A percentile compares a stretch with the other conserved stretches of the same genome.
Evolutionary conservation across 23 red algal genomes (phyloP).

Genomic region (Pyropia yezoensis): DNA sequence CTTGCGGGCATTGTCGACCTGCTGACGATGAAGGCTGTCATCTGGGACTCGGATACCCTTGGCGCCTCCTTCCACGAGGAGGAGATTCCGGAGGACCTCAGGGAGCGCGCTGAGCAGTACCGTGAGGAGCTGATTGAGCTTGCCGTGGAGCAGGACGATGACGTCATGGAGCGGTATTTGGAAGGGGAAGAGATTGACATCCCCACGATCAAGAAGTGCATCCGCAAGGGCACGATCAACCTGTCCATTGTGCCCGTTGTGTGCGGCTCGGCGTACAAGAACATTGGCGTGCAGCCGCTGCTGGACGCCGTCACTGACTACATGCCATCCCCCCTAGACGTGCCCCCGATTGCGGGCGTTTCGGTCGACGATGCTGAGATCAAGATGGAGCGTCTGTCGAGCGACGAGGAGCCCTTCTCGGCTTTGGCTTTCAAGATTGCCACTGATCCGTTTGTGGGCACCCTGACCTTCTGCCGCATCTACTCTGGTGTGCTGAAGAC

Average conservation of each 20-base stretch:
- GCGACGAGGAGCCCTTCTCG: slow-evolving; percentile 87
- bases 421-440: slow-evolving; percentile 98
- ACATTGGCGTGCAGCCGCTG: slow-evolving; percentile 98
- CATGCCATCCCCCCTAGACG: slow-evolving; percentile 88
- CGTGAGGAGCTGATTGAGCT: slow-evolving; percentile 86
- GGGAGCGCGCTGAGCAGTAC: slow-evolving; percentile 68
- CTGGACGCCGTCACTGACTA: slow-evolving; percentile 93
- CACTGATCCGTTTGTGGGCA: slow-evolving; percentile 95
- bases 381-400: slow-evolving; percentile 56
- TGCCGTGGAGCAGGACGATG: slow-evolving; percentile 90
- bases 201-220: slow-evolving; percentile 40
- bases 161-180: slow-evolving; percentile 73
- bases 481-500: slow-evolving; percentile 88
- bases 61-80: slow-evolving; percentile 79
- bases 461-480: slow-evolving; percentile 83
- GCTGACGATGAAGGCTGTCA: slow-evolving; percentile 87
- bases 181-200: slow-evolving; percentile 69
- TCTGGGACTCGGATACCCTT: slow-evolving; percentile 86
- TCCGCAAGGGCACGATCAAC: slow-evolving; percentile 91
- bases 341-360: slow-evolving; percentile 70
- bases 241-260: slow-evolving; percentile 79
- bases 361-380: slow-evolving; percentile 43
- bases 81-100: slow-evolving; percentile 76
- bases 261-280: slow-evolving; percentile 98
- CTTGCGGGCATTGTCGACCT: slow-evolving; percentile 89